Evolutionary conservation across 371 early-diverging fungal species (phyloP), one percentile per base, ranked within the genome.

Genomic region (Mortierella sp.): DNA sequence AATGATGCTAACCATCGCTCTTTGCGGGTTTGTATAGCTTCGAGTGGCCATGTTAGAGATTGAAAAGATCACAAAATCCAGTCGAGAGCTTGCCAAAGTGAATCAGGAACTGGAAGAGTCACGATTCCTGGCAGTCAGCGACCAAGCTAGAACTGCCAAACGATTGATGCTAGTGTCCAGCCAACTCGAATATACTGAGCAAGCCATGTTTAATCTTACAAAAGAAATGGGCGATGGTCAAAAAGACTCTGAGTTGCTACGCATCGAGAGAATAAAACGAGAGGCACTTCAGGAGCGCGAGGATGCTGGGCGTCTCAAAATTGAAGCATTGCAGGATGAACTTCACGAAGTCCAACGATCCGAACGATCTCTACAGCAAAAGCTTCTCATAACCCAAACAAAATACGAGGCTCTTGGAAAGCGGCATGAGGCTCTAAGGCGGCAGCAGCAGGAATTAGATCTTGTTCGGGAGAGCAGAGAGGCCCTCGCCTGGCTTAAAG

Each of bases 261-360:
- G 80, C 33, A 68, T 80, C 32, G 80, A 80, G 45, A 52, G 80
- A 2, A 74, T 80, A 65, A 80, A 80, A 22, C 80, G 75, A 19
- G 80, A 80, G 32, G 80, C 80, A 3, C 58, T 80, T 0, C 80
- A 80, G 72, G 80, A 80, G 48, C 68, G 80, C 7, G 80, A 80
- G 28, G 80, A 80, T 48, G 80, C 74, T 6, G 66, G 74, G 3
- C 74, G 80, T 1, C 68, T 80, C 32, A 63, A 63, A 33, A 74
- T 80, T 45, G 80, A 74, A 57, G 48, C 71, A 6, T 58, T 80
- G 3, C 74, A 80, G 62, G 80, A 80, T 48, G 74, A 80, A 55
- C 62, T 79, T 15, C 74, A 74, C 9, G 80, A 79, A 33, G 65
- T 68, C 28, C 80, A 79, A 15, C 70, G 71, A 28, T 74, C 80